A percentile compares a stretch with the other conserved stretches of the same genome.
phyloP scores from a whole-genome alignment of 2,329 filamentous ascomycete species.

The Sordariomycetes sp. region DNA sequence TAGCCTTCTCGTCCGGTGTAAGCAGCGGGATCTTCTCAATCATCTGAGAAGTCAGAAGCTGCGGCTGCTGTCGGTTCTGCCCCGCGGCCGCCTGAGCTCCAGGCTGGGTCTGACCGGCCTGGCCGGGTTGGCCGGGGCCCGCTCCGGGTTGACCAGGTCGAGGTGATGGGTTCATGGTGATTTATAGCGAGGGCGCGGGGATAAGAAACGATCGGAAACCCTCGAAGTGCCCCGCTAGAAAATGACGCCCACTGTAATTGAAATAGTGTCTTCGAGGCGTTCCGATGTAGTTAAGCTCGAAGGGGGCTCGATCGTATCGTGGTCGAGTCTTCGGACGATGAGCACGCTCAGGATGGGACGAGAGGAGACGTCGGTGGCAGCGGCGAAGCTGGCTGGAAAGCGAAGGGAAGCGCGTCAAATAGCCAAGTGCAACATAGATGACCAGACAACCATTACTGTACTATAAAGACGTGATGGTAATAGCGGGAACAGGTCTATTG shows the following conservation, averaged over 20 bases:
- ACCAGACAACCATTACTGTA: background rate
- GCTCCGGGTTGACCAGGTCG: background rate
- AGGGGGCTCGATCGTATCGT: background rate
- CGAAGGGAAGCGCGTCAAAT: background rate
- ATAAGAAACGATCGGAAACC: background rate
- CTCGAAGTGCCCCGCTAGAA: no score
- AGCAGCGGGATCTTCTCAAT: constrained; percentile 37
- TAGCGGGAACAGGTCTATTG: background rate
- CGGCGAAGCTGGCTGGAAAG: background rate
- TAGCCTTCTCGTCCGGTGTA: constrained; percentile 38
- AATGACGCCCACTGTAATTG: no score
- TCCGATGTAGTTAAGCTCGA: background rate
- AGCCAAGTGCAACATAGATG: background rate
- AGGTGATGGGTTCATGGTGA: background rate
- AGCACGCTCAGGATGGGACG: background rate
- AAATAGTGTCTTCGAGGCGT: no score
- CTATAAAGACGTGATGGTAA: background rate
- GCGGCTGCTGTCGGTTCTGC: constrained; percentile 14
- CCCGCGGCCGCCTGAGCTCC: constrained; percentile 10
- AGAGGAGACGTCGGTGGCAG: background rate
- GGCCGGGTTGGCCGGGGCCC: constrained; percentile 9
- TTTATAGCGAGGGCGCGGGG: background rate
- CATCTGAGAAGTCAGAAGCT: constrained; percentile 36
- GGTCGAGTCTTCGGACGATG: background rate
- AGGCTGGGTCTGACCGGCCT: constrained; percentile 6